phyloP scores from a whole-genome alignment of 2,329 filamentous ascomycete species.

The Erysiphe pulchra region DNA sequence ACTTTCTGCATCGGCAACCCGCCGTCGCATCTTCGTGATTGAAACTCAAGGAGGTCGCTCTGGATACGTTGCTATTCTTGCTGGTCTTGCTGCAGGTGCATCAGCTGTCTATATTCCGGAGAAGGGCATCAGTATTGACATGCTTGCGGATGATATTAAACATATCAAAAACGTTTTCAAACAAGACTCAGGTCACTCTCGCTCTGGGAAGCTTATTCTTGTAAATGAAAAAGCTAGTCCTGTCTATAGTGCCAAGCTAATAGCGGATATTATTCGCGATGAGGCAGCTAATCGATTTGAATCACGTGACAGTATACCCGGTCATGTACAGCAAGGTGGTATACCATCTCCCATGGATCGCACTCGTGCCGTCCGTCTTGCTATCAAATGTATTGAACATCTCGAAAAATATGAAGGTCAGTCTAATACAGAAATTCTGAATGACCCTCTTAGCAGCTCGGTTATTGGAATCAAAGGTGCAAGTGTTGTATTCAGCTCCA shows the following conservation, averaged over 20 bases:
- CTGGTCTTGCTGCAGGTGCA: constrained; percentile 75
- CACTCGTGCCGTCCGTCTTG: constrained; percentile 69
- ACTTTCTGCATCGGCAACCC: constrained; percentile 82
- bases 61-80: constrained; percentile 78
- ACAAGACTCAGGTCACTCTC: constrained; percentile 63
- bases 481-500: constrained; percentile 62
- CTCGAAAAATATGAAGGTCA: constrained; percentile 52
- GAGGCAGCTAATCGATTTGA: constrained; percentile 85
- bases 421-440: constrained; percentile 38
- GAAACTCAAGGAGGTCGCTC: constrained; percentile 92
- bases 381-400: constrained; percentile 84
- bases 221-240: constrained; percentile 83
- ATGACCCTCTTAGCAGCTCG: constrained; percentile 44
- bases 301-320: constrained; percentile 70
- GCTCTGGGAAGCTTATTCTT: constrained; percentile 84
- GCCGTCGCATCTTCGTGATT: constrained; percentile 86
- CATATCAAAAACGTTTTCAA: constrained; percentile 69
- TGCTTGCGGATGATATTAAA: constrained; percentile 73
- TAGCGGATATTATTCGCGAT: constrained; percentile 85
- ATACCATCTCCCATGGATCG: constrained; percentile 91
- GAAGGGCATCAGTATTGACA: constrained; percentile 80
- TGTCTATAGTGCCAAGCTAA: constrained; percentile 77
- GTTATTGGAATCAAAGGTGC: constrained; percentile 89
- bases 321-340: constrained; percentile 84
- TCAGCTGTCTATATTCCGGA: constrained; percentile 90